phyloP scores from a whole-genome alignment of 75 land plant genomes.

The Sequoiadendron giganteum region DNA sequence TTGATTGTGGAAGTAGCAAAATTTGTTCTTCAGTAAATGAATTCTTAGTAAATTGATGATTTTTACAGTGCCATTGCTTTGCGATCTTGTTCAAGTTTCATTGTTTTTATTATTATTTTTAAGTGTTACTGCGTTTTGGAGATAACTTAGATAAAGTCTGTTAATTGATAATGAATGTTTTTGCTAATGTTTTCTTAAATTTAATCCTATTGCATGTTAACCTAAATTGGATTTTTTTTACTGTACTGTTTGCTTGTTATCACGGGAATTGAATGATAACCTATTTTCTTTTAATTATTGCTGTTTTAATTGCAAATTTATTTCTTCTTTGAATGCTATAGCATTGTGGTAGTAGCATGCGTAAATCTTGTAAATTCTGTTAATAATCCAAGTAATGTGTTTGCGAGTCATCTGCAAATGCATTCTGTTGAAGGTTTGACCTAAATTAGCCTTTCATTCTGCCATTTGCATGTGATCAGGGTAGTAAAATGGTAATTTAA shows the following conservation, averaged over 20 bases:
- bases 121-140: neutral
- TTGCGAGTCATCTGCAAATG: neutral
- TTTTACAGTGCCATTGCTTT: neutral
- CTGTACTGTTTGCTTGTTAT: neutral
- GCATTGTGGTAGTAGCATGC: neutral
- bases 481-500: neutral
- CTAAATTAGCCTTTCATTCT: neutral
- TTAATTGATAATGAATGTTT: neutral
- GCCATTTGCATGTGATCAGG: neutral
- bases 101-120: neutral
- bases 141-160: neutral
- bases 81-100: neutral
- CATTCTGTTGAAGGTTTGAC: neutral
- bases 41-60: neutral
- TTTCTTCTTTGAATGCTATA: neutral
- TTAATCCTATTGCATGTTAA: neutral
- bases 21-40: neutral
- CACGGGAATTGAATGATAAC: neutral
- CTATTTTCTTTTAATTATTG: neutral
- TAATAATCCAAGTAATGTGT: neutral
- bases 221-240: neutral
- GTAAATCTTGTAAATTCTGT: neutral
- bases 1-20: neutral
- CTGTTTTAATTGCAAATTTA: neutral
- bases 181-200: neutral